phyloP scores from a whole-genome alignment of 2,329 filamentous ascomycete species.

The Endoconidiophora polonica region DNA sequence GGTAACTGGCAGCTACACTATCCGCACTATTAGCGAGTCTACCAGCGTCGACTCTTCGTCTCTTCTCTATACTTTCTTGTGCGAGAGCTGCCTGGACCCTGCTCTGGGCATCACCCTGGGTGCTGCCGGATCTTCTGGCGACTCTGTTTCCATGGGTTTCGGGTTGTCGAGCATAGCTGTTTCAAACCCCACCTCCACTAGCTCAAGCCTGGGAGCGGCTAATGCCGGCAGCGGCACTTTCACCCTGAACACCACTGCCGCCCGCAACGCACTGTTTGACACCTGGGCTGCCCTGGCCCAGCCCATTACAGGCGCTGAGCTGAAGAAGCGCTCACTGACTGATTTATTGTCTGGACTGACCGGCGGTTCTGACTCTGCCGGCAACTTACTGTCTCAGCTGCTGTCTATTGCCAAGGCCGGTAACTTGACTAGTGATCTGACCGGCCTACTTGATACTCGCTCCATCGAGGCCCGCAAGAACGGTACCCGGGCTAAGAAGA shows the following conservation, averaged over 20 bases:
- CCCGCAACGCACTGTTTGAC: slow-evolving; percentile 15
- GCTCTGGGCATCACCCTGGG: slow-evolving; percentile 18
- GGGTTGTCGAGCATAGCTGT: slow-evolving; percentile 18
- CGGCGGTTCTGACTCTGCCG: neutral
- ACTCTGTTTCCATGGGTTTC: slow-evolving; percentile 20
- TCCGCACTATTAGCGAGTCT: slow-evolving; percentile 25
- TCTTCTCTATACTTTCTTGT: slow-evolving; percentile 30
- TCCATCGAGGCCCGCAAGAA: slow-evolving; percentile 7
- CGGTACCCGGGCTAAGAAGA: neutral
- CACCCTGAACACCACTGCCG: slow-evolving; percentile 13
- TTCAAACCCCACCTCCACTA: slow-evolving; percentile 13
- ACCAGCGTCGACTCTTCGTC: slow-evolving; percentile 27
- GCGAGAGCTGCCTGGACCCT: slow-evolving; percentile 22
- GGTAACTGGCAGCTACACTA: slow-evolving; percentile 24
- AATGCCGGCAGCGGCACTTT: slow-evolving; percentile 15
- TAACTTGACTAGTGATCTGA: neutral
- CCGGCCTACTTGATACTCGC: neutral
- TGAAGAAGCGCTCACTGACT: neutral
- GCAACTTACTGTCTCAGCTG: neutral
- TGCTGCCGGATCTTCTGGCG: slow-evolving; percentile 15
- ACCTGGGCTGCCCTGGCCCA: slow-evolving; percentile 15
- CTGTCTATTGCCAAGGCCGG: neutral
- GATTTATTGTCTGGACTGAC: neutral
- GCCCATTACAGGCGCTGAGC: neutral
- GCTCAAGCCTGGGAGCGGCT: slow-evolving; percentile 15